Evolutionary conservation across 805 yeast genomes (phyloP), one percentile per base, ranked within the genome.

Genomic region (Candida maltosa): DNA sequence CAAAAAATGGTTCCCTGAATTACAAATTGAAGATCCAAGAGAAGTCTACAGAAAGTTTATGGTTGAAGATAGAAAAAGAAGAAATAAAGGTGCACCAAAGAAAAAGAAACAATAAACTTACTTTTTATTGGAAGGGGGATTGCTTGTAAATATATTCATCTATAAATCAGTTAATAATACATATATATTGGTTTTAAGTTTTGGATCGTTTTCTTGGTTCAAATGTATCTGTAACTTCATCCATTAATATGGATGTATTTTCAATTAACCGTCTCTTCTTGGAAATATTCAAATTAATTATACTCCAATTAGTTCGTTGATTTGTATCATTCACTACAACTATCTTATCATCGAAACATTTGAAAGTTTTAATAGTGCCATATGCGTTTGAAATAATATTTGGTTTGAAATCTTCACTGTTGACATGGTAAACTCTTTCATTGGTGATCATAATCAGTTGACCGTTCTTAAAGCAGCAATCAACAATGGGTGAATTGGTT

Each of bases 81-180:
- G 93, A 76, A 89, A 87, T 61, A 85, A 85, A 62, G 89, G 91
- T 59, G 87, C 93, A 9, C 94, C 93, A 49, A 76, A 80, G 69
- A 85, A 85, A 70, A 76, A 73, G 63, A 42, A 49, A 20, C 46
- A 52, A 36, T 51, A 25, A 16, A 27, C n/a, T 6, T n/a, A 7
- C 7, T 29, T 7, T 16, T 24, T 11, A 9, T 12, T n/a, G 14
- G 3, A n/a, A 3, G 31, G 4, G 34, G 32, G 34, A 8, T 4
- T 26, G 29, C 44, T 26, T 33, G 37, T 36, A 30, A 26, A 40
- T 32, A 34, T 22, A 25, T 21, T 31, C 31, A 29, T 35, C 31
- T 27, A 22, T 38, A 29, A 16, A 26, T 32, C 30, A 35, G 31
- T 18, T n/a, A 32, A n/a, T 32, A 35, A 24, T 27, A 34, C 33